Base-by-base conservation (phyloP, 192 early-diverging fungal genomes). In the Mortierella claussenii region DNA sequence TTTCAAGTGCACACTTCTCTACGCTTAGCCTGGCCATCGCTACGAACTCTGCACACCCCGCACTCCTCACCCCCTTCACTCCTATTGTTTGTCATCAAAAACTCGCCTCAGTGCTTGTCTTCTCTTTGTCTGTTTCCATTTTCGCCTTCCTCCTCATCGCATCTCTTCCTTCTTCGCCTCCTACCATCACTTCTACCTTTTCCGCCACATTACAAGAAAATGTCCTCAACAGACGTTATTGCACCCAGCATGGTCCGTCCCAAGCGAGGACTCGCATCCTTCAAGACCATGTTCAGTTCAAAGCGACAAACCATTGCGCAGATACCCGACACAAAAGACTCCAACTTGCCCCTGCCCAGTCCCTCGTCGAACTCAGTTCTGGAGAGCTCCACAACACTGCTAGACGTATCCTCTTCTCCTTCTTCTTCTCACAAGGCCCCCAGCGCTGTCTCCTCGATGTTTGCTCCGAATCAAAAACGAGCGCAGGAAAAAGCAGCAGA, bases 271-370 rank as follows among this genome's bases (percentile, higher is more conserved):
- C 46, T 75, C 11, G 62, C 71, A 9, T 75, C 71, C 17, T 60
- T 75, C 63, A 75, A 75, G 58, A 66, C 63, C 31, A 66, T 75
- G 57, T 75, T 75, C 55, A 57, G 55, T 51, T 54, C 71, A 45
- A 75, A 75, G 57, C 49, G 57, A 44, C 70, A 65, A 18, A 44
- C 63, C 6, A 31, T 66, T 28, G 57, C 71, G 7, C 57, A 66
- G 42, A 75, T 66, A 53, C 71, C 71, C 36, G 30, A 7, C 31
- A 6, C 57, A n/a, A 56, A 47, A 1, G 55, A 66, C 1, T 57
- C 55, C 26, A n/a, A 18, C 23, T 28, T 60, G 4, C 26, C 50
- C 31, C 24, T 51, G 17, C n/a, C 60, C 36, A 12, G 52, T 17
- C 31, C 33, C 0, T 63, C 61, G 17, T 32, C 31, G 12, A n/a